Conservation (phyloP, 163 green algal species). For the Chloromonas sp. region DNA sequence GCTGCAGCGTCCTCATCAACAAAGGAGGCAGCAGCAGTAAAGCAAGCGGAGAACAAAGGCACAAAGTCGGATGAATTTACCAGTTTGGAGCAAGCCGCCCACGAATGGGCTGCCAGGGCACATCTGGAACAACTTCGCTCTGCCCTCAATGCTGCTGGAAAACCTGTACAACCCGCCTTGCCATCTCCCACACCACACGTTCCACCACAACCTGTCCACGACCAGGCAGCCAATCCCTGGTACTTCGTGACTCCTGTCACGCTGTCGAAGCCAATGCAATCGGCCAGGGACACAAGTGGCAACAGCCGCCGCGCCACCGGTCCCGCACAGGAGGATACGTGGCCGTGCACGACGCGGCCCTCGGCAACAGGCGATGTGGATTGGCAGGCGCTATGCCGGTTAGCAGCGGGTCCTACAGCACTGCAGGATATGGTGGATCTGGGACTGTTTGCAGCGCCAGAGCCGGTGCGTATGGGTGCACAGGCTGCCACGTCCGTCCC, state of each 20-base stretch:
- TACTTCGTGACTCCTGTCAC: not conserved
- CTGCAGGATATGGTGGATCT: slow-evolving; percentile 10
- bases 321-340: too few species aligned
- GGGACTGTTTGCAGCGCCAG: not conserved
- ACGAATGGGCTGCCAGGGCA: too few species aligned
- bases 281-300: too few species aligned
- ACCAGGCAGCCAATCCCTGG: not conserved
- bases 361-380: not conserved
- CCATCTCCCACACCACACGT: not conserved
- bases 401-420: not conserved
- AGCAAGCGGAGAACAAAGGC: too few species aligned
- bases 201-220: not conserved
- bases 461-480: too few species aligned
- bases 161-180: not conserved
- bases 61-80: too few species aligned
- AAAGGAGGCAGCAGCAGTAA: too few species aligned
- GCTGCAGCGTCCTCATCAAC: too few species aligned
- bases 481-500: not conserved
- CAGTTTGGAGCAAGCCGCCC: too few species aligned
- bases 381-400: not conserved
- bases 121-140: too few species aligned
- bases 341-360: not conserved
- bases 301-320: not conserved
- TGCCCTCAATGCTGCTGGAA: too few species aligned
- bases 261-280: not conserved